A percentile compares a stretch with the other conserved stretches of the same genome.
These are phyloP conservation scores for Cercospora janseana DNA, from an alignment of 2,329 filamentous ascomycete genomes.

Conservation along the genomic window DNA sequence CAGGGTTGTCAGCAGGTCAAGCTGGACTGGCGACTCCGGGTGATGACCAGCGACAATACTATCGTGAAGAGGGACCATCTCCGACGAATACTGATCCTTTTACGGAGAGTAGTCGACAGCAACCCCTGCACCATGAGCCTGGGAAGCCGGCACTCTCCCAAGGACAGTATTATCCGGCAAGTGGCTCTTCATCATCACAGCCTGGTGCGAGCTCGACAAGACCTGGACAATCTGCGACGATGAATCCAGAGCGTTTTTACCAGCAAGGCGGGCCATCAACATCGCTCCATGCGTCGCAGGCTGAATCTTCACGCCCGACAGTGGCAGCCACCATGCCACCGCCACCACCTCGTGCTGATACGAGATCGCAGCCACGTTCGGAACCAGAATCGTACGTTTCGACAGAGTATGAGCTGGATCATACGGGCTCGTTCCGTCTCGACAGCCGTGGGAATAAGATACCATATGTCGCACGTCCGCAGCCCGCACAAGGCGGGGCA, in stretches of 20 bases:
- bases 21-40: constrained; percentile 32
- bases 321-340: constrained; percentile 38
- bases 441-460: constrained; percentile 57
- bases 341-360: constrained; percentile 25
- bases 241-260: constrained; percentile 41
- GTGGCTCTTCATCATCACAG: constrained; percentile 19
- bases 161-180: constrained; percentile 22
- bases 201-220: constrained; percentile 12
- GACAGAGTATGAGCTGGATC: constrained; percentile 69
- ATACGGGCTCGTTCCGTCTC: constrained; percentile 59
- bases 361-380: constrained; percentile 28
- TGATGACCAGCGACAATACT: constrained; percentile 47
- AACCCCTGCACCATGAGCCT: constrained; percentile 41
- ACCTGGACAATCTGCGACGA: constrained; percentile 15
- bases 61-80: constrained; percentile 53
- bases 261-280: constrained; percentile 44
- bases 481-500: neutral
- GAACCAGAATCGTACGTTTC: constrained; percentile 40
- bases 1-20: constrained; percentile 26
- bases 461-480: constrained; percentile 54
- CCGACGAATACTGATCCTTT: constrained; percentile 64
- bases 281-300: constrained; percentile 33
- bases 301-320: constrained; percentile 20
- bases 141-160: constrained; percentile 32
- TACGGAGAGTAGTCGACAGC: constrained; percentile 48